Evolutionary conservation across 306 rosid genomes (phyloP).

Genomic region (Citrullus colocynthis): DNA sequence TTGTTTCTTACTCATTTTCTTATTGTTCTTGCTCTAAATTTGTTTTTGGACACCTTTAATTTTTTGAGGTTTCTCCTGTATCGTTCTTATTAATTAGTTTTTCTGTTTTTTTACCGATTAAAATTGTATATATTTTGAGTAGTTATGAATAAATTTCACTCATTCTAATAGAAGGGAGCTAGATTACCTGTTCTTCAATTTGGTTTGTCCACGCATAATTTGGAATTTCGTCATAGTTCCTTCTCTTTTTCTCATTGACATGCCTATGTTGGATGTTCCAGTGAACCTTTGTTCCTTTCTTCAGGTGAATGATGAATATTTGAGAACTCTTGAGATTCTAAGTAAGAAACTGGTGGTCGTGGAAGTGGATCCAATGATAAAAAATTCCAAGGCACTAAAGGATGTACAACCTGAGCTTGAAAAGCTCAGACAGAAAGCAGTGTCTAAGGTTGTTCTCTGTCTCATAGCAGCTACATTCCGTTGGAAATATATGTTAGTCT

Average conservation of each 20-base stretch:
- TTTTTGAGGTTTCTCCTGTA: background rate
- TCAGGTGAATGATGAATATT: conserved; percentile 92
- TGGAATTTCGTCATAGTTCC: background rate
- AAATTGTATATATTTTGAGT: background rate
- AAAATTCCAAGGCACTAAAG: conserved; percentile 83
- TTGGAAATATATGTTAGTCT: background rate
- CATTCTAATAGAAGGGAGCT: background rate
- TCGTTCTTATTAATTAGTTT: background rate
- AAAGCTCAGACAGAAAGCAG: conserved; percentile 87
- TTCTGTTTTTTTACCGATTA: background rate
- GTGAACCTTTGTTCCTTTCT: conserved; percentile 4
- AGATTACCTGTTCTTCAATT: background rate
- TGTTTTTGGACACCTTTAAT: background rate
- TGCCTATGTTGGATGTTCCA: background rate
- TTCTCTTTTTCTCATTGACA: background rate
- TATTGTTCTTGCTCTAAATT: background rate
- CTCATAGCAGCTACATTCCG: background rate
- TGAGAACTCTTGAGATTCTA: conserved; percentile 83
- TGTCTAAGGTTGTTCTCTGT: conserved; percentile 57
- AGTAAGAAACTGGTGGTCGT: conserved; percentile 87
- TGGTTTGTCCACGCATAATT: background rate
- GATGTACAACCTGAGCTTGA: conserved; percentile 97
- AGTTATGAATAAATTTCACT: background rate
- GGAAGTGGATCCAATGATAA: conserved; percentile 78
- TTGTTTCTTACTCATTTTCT: background rate